phyloP scores from a whole-genome alignment of 805 yeast species.

The Ogataea wickerhamii region DNA sequence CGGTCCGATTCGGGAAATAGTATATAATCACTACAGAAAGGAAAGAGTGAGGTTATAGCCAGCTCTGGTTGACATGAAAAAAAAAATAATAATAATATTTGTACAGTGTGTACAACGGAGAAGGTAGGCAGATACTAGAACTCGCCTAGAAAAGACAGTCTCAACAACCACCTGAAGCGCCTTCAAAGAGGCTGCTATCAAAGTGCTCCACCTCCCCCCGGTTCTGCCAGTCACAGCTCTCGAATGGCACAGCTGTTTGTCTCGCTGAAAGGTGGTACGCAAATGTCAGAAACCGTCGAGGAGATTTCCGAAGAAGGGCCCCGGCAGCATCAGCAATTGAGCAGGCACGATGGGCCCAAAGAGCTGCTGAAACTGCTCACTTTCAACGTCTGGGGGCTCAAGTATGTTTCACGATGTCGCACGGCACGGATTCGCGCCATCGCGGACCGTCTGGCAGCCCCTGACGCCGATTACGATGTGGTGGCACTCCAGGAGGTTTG shows the following conservation, averaged over 20 bases:
- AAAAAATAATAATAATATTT: too few species aligned
- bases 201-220: neutral
- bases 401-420: slow-evolving; percentile 72
- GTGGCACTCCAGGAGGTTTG: slow-evolving; percentile 95
- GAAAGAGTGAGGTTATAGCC: too few species aligned
- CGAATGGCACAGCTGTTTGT: slow-evolving; percentile 3
- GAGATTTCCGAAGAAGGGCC: slow-evolving; percentile 6
- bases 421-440: slow-evolving; percentile 65
- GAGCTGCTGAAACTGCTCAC: slow-evolving; percentile 51
- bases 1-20: too few species aligned
- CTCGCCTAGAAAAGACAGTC: too few species aligned
- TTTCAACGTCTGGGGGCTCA: slow-evolving; percentile 87
- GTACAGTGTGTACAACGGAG: too few species aligned
- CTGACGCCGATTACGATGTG: slow-evolving; percentile 59
- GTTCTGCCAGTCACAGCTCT: neutral
- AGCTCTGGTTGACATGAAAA: too few species aligned
- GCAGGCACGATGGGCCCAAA: neutral
- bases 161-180: too few species aligned
- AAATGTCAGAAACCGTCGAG: slow-evolving; percentile 5
- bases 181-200: too few species aligned
- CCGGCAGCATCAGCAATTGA: neutral
- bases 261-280: neutral
- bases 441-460: slow-evolving; percentile 50
- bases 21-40: too few species aligned
- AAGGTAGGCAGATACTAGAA: too few species aligned